phyloP scores from a whole-genome alignment of 2,329 filamentous ascomycete species.

The Lojkania enalia region DNA sequence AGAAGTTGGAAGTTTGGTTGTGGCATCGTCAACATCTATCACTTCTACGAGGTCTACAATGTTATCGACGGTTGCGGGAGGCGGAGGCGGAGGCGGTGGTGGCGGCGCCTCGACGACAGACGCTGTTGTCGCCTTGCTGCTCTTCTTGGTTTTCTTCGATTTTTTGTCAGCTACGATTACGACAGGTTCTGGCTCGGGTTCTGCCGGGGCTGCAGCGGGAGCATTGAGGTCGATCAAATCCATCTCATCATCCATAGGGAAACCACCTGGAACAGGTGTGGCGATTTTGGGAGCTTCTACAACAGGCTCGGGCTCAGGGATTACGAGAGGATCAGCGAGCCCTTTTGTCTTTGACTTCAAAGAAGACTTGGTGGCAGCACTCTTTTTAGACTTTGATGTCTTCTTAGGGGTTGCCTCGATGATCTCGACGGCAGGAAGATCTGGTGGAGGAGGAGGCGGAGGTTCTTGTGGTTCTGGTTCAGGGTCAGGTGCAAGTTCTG shows the following conservation, averaged over 20 bases:
- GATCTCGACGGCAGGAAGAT: slow-evolving; percentile 32
- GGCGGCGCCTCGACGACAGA: slow-evolving; percentile 36
- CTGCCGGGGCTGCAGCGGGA: slow-evolving; percentile 18
- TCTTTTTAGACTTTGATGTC: slow-evolving; percentile 31
- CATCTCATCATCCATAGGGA: slow-evolving; percentile 50
- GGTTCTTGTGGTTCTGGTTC: slow-evolving; percentile 36
- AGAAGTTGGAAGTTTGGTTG: slow-evolving; percentile 52
- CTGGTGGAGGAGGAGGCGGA: slow-evolving; percentile 18
- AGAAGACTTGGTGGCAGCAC: slow-evolving; percentile 23
- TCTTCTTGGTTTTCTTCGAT: slow-evolving; percentile 40
- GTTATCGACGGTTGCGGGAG: slow-evolving; percentile 21
- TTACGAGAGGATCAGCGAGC: slow-evolving; percentile 22
- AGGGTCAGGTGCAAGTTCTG: too few relatives aligned
- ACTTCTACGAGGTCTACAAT: slow-evolving; percentile 6
- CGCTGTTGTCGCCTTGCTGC: slow-evolving; percentile 27
- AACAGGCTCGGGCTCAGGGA: slow-evolving; percentile 36
- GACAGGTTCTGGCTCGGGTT: slow-evolving; percentile 25
- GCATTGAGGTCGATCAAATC: slow-evolving; percentile 36
- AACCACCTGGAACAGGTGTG: slow-evolving; percentile 52
- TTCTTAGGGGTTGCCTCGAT: slow-evolving; percentile 38
- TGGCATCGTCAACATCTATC: slow-evolving; percentile 31
- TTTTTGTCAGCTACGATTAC: slow-evolving; percentile 36
- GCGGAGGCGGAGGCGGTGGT: slow-evolving; percentile 31
- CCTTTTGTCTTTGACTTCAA: slow-evolving; percentile 37
- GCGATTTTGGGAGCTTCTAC: slow-evolving; percentile 33